A percentile compares a stretch with the other conserved stretches of the same genome.
phyloP scores from a whole-genome alignment of 2,329 filamentous ascomycete species.

The Eutypa lata region DNA sequence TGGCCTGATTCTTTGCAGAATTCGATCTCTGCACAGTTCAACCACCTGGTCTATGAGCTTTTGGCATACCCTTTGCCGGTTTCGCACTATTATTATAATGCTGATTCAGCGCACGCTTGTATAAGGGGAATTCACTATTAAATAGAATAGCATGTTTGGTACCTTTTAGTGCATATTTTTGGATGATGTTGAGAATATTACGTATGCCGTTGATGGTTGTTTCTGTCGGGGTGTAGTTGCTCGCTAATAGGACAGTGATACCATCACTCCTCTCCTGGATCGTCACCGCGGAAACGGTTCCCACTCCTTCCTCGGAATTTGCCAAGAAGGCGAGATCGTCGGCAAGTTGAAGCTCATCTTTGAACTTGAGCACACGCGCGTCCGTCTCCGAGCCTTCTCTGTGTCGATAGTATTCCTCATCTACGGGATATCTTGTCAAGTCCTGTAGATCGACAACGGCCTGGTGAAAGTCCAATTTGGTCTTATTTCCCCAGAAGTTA shows the following conservation, averaged over 20 bases:
- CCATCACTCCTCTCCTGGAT: not conserved
- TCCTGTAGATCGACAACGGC: not conserved
- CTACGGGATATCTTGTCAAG: not conserved
- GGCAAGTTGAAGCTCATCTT: conserved; percentile 1
- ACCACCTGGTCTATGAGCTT: not conserved
- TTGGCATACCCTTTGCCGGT: not conserved
- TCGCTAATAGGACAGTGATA: not conserved
- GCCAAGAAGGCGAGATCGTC: conserved; percentile 2
- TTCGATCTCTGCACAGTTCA: not conserved
- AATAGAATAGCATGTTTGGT: not conserved
- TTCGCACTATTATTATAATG: not conserved
- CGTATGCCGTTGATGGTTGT: not conserved
- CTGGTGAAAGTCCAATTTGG: not conserved
- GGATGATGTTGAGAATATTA: not conserved
- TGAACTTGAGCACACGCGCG: not conserved
- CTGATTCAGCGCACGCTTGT: not conserved
- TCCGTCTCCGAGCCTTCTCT: not conserved
- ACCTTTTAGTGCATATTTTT: not conserved
- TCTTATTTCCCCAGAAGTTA: not conserved
- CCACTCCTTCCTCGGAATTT: not conserved
- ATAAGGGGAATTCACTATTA: no score
- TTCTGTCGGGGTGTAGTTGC: not conserved
- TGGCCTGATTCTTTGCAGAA: not conserved
- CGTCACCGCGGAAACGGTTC: not conserved
- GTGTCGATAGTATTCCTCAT: not conserved